Percentiles rank a stretch among this genome's conserved stretches.
Conservation (phyloP, 352 stramenopile genomes). For the Globisporangium spiculum region DNA sequence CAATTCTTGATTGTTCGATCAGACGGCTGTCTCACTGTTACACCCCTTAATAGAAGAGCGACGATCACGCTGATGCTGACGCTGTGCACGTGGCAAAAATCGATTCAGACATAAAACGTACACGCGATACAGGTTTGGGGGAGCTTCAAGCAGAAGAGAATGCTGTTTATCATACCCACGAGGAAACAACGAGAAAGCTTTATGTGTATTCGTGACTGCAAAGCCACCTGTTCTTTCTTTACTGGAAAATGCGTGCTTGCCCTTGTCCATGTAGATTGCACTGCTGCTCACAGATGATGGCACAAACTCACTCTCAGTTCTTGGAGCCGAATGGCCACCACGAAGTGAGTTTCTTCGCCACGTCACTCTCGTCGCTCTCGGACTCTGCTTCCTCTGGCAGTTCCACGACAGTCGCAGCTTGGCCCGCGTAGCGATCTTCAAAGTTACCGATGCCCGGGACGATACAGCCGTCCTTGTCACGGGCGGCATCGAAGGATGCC, state of each 20-base stretch:
- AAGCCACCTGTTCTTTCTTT: background rate
- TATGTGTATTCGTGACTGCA: too few relatives aligned
- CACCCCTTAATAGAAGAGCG: constrained; percentile 9
- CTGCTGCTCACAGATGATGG: background rate
- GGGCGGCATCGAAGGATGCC: constrained; percentile 67
- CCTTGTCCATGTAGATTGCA: background rate
- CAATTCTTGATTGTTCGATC: constrained; percentile 19
- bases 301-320: constrained; percentile 3
- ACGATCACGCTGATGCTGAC: background rate
- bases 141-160: background rate
- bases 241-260: background rate
- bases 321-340: constrained; percentile 32
- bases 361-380: constrained; percentile 26
- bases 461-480: constrained; percentile 55
- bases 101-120: background rate
- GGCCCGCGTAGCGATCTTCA: constrained; percentile 66
- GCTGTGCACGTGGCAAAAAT: constrained; percentile 7
- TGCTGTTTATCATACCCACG: background rate
- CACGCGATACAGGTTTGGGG: background rate
- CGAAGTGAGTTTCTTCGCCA: constrained; percentile 43
- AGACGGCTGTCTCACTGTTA: constrained; percentile 4
- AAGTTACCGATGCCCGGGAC: constrained; percentile 76
- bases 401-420: constrained; percentile 32
- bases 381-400: constrained; percentile 29
- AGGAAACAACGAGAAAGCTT: too few relatives aligned